Percentiles rank a stretch among this genome's conserved stretches.
Evolutionary conservation across 2,329 filamentous ascomycete species (phyloP).

Genomic region (Cadophora sp.): DNA sequence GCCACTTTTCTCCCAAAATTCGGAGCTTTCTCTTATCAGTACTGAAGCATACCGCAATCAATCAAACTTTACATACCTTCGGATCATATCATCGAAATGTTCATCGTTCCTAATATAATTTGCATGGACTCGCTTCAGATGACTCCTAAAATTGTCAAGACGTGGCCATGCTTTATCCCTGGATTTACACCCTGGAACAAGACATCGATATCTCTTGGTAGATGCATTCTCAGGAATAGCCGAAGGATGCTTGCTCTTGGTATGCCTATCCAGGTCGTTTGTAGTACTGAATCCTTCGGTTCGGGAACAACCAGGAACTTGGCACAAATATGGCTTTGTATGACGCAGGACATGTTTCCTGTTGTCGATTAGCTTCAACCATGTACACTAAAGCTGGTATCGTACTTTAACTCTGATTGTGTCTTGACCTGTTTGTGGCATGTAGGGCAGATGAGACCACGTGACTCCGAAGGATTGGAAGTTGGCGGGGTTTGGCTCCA

Average conservation of each 20-base stretch:
- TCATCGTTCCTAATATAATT: slow-evolving; percentile 44
- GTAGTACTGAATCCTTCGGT: slow-evolving; percentile 75
- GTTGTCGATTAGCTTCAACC: slow-evolving; percentile 35
- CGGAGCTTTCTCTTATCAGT: slow-evolving; percentile 28
- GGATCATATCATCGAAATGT: slow-evolving; percentile 52
- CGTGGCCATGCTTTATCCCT: slow-evolving; percentile 78
- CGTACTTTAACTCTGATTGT: slow-evolving; percentile 62
- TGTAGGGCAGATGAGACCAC: slow-evolving; percentile 45
- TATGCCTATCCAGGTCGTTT: slow-evolving; percentile 85
- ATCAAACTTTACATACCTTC: slow-evolving; percentile 48
- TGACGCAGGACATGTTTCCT: slow-evolving; percentile 82
- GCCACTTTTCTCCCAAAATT: slow-evolving; percentile 31
- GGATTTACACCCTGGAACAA: slow-evolving; percentile 59
- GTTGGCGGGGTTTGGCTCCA: slow-evolving; percentile 33
- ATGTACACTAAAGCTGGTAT: slow-evolving; percentile 9
- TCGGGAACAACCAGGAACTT: slow-evolving; percentile 60
- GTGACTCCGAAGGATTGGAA: slow-evolving; percentile 21
- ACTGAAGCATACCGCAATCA: slow-evolving; percentile 13
- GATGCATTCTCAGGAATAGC: slow-evolving; percentile 51
- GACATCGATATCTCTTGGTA: slow-evolving; percentile 65
- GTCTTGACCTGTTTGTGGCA: slow-evolving; percentile 56
- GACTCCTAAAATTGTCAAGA: slow-evolving; percentile 85
- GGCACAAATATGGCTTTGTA: slow-evolving; percentile 69
- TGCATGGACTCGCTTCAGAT: slow-evolving; percentile 73
- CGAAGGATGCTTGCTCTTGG: slow-evolving; percentile 70